Evolutionary conservation across 192 early-diverging fungal genomes (phyloP).

Genomic region (Coemansia sp.): DNA sequence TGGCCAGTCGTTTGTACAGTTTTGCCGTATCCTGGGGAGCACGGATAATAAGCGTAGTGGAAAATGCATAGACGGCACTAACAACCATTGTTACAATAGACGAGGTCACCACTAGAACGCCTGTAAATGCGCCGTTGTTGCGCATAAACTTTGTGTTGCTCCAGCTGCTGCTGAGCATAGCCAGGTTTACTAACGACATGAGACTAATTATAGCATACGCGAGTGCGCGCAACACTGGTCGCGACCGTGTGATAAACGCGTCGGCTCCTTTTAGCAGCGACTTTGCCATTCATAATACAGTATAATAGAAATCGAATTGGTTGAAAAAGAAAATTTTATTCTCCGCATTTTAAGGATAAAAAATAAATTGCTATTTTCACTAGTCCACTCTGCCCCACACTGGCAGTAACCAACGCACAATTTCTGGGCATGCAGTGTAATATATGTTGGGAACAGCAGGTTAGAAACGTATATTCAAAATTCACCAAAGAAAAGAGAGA

Average conservation of each 20-base stretch:
- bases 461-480: too few relatives aligned
- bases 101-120: constrained; percentile 20
- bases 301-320: background rate
- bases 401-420: too few relatives aligned
- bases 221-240: constrained; percentile 29
- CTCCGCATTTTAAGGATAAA: too few relatives aligned
- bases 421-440: too few relatives aligned
- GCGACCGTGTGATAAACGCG: constrained; percentile 31
- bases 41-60: constrained; percentile 19
- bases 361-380: too few relatives aligned
- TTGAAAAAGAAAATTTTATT: too few relatives aligned
- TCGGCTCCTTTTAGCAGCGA: constrained; percentile 43
- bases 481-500: too few relatives aligned
- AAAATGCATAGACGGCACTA: constrained; percentile 19
- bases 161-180: constrained; percentile 48
- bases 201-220: constrained; percentile 26
- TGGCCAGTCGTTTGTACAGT: constrained; percentile 27
- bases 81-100: constrained; percentile 28
- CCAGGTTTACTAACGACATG: constrained; percentile 37
- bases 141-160: constrained; percentile 47
- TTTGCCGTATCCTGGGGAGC: constrained; percentile 10
- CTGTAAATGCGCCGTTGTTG: constrained; percentile 38
- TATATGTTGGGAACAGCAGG: too few relatives aligned
- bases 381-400: too few relatives aligned
- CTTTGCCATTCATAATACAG: constrained; percentile 21